phyloP scores from a whole-genome alignment of 1,139 yeast genomes.

The Groenewaldozyma auringiensis region DNA sequence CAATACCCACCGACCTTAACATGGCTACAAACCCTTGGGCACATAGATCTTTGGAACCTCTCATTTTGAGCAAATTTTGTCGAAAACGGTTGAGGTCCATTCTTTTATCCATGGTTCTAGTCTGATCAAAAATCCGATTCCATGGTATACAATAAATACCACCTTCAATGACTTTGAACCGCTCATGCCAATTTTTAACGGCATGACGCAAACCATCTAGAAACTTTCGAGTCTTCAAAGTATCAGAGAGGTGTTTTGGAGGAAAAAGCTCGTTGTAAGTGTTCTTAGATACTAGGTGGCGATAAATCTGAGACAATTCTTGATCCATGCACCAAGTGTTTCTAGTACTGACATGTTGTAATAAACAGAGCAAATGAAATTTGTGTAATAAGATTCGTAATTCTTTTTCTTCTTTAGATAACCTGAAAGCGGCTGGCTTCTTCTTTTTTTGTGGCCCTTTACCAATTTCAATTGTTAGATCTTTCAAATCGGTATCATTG shows the following conservation, averaged over 20 bases:
- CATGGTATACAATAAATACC: slow-evolving; percentile 47
- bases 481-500: slow-evolving; percentile 23
- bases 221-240: slow-evolving; percentile 55
- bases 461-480: slow-evolving; percentile 37
- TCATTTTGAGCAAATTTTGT: slow-evolving; percentile 16
- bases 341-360: slow-evolving; percentile 57
- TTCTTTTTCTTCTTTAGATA: slow-evolving; percentile 46
- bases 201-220: slow-evolving; percentile 66
- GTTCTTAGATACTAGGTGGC: slow-evolving; percentile 41
- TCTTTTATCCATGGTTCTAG: slow-evolving; percentile 19
- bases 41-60: slow-evolving; percentile 71
- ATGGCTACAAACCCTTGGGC: slow-evolving; percentile 85
- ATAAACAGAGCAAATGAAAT: slow-evolving; percentile 47
- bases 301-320: slow-evolving; percentile 27
- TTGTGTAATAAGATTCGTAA: slow-evolving; percentile 52
- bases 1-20: slow-evolving; percentile 60
- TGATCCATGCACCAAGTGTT: slow-evolving; percentile 68
- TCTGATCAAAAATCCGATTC: slow-evolving; percentile 44
- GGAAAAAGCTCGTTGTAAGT: slow-evolving; percentile 45
- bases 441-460: slow-evolving; percentile 11
- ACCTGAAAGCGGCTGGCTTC: slow-evolving; percentile 19
- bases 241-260: slow-evolving; percentile 33
- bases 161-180: slow-evolving; percentile 42
- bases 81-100: slow-evolving; percentile 20
- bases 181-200: slow-evolving; percentile 53